These are phyloP conservation scores for Trichaptum fuscoviolaceum DNA, from an alignment of 768 basidiomycete species.

Conservation along the genomic window DNA sequence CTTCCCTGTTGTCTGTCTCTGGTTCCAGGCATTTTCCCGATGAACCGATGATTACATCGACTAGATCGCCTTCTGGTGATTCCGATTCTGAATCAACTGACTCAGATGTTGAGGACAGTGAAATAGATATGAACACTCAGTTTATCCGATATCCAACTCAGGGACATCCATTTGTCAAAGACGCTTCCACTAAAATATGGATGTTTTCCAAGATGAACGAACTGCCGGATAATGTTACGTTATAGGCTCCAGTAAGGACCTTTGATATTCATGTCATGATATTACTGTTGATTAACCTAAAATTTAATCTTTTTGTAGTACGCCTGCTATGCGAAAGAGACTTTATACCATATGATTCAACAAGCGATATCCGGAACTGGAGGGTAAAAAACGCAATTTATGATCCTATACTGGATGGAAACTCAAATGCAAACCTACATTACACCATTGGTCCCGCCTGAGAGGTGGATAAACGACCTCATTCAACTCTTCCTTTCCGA, in stretches of 20 bases:
- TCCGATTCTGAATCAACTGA: conserved; percentile 19
- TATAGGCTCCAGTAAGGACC: not conserved
- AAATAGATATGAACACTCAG: not conserved
- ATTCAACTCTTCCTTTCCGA: too few species aligned
- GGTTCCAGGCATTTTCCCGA: conserved; percentile 69
- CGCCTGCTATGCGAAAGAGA: too few species aligned
- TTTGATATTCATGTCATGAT: too few species aligned
- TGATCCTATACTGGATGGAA: too few species aligned
- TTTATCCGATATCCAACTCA: not conserved
- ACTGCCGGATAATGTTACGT: not conserved
- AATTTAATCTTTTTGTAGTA: too few species aligned
- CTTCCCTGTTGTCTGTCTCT: conserved; percentile 58
- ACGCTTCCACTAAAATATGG: not conserved
- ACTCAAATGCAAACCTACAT: too few species aligned
- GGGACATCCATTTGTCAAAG: not conserved
- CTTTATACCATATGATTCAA: too few species aligned
- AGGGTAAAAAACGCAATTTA: too few species aligned
- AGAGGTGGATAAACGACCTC: too few species aligned
- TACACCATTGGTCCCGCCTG: too few species aligned
- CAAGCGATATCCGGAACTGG: too few species aligned
- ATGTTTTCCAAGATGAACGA: not conserved
- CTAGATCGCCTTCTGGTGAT: conserved; percentile 13
- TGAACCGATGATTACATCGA: not conserved
- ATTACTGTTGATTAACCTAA: too few species aligned
- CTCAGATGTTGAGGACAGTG: conserved; percentile 15